These are phyloP conservation scores for Abelmoschus esculentus DNA, from an alignment of 345 rosid species.

Conservation along the genomic window DNA sequence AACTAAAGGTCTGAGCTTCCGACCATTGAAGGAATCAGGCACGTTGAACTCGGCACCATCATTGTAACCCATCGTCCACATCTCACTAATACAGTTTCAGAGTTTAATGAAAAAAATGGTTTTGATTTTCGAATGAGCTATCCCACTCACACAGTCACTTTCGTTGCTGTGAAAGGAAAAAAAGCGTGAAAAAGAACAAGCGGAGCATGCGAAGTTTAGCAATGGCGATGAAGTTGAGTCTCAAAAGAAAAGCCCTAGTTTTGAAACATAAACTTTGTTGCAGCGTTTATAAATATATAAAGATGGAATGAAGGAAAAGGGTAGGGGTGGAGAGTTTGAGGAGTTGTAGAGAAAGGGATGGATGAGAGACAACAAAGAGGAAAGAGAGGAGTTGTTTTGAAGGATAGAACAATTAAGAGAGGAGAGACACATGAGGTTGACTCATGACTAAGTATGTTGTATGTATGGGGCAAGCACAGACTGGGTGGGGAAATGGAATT, in stretches of 20 bases:
- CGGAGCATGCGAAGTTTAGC: neutral
- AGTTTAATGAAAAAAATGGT: neutral
- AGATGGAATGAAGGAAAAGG: too few relatives aligned
- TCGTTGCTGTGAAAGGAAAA: neutral
- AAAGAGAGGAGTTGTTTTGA: slow-evolving; percentile 13
- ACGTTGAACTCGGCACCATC: slow-evolving; percentile 61
- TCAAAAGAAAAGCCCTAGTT: too few relatives aligned
- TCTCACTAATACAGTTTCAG: slow-evolving; percentile 17
- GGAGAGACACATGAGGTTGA: slow-evolving; percentile 42
- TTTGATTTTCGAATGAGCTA: neutral
- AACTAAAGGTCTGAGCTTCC: slow-evolving; percentile 48
- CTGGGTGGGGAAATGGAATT: neutral
- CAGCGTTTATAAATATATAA: too few relatives aligned
- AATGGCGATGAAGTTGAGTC: too few relatives aligned
- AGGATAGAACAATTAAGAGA: slow-evolving; percentile 19
- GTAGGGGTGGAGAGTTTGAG: neutral
- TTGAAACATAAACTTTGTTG: neutral
- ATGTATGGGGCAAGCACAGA: neutral
- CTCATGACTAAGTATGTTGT: slow-evolving; percentile 18
- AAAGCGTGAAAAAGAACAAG: neutral
- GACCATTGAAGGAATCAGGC: slow-evolving; percentile 47
- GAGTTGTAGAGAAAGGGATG: slow-evolving; percentile 25
- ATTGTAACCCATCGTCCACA: slow-evolving; percentile 93
- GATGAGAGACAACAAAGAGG: slow-evolving; percentile 18
- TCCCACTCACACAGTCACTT: neutral